Base-by-base conservation (phyloP, 1,284 basidiomycete species). In the Ganoderma leucocontextum region DNA sequence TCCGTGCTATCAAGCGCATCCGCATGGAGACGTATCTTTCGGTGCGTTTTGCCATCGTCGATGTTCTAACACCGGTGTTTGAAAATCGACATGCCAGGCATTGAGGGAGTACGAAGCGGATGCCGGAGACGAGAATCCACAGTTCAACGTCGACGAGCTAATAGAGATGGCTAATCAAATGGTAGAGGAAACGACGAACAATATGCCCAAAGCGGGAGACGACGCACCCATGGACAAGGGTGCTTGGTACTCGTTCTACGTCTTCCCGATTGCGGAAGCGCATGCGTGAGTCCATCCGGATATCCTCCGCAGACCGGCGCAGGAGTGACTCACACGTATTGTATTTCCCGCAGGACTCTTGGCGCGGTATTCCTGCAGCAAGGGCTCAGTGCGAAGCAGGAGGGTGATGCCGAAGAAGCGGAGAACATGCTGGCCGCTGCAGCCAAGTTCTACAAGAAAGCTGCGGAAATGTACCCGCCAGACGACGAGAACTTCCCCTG, bases 11-110 rank as follows among this genome's bases (percentile, higher is more conserved):
- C 63, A 76, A 73, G 62, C 69, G 75, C 5, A 39, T 83, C 22
- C 78, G 78, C 41, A 58, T 82, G 52, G 69, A 78, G 7, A 67
- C 75, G 1, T 78, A 81, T 58, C 75, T 81, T 64, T 70, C 76
- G 65, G 82, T 82, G 58, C 5, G 77, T 64, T 29, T 52, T 2
- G 17, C 35, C 41, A 39, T 17, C 53, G 12, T 44, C 59, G 19
- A 19, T 59, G 1, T 33, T n/a, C 17, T 4, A 10, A 44, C 12
- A 17, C 29, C 17, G 7, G 1, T 39, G 29, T n/a, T 36, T 29
- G 12, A 33, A n/a, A 47, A 12, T 19, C 36, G 36, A 47, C 13
- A 4, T 60, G 19, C 29, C 19, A 73, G 72, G 69, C 69, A 19
- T 41, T 73, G 52, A 65, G 39, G 57, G 42, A 62, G 35, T 62